These are phyloP conservation scores for Fusarium sarcochroum DNA, from an alignment of 2,329 filamentous ascomycete species.

Conservation along the genomic window DNA sequence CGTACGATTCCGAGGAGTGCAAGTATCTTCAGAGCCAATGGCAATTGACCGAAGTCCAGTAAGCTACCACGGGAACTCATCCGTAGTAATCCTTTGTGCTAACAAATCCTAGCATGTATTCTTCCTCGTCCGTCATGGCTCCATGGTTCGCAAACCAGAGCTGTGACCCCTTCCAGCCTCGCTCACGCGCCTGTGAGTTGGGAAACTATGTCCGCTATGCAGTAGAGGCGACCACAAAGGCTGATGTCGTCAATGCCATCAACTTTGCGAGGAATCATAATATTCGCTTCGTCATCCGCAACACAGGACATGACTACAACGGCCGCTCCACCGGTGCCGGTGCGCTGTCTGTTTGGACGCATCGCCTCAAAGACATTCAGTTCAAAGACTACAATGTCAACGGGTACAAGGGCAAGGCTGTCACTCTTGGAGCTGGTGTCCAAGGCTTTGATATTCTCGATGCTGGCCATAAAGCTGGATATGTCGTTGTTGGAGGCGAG, in stretches of 20 bases:
- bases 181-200: slow-evolving; percentile 57
- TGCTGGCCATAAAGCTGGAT: slow-evolving; percentile 59
- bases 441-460: slow-evolving; percentile 61
- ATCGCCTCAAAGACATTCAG: slow-evolving; percentile 57
- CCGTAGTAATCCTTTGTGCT: not conserved
- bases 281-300: slow-evolving; percentile 54
- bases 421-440: slow-evolving; percentile 69
- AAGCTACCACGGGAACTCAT: slow-evolving; percentile 22
- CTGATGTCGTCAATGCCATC: slow-evolving; percentile 53
- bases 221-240: slow-evolving; percentile 51
- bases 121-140: slow-evolving; percentile 58
- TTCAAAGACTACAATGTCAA: slow-evolving; percentile 59
- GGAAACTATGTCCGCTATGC: slow-evolving; percentile 61
- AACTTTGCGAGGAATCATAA: slow-evolving; percentile 56
- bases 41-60: slow-evolving; percentile 55
- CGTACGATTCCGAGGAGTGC: slow-evolving; percentile 62
- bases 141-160: slow-evolving; percentile 56
- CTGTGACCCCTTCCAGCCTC: slow-evolving; percentile 57
- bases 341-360: slow-evolving; percentile 57
- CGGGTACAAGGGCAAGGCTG: slow-evolving; percentile 64
- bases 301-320: slow-evolving; percentile 53
- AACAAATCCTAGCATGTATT: slow-evolving; percentile 48
- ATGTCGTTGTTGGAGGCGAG: slow-evolving; percentile 68
- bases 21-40: slow-evolving; percentile 53
- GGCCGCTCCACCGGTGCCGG: slow-evolving; percentile 58